Evolutionary conservation across 208 protist genomes (phyloP).

Genomic region (Trypanosomatidae sp.): DNA sequence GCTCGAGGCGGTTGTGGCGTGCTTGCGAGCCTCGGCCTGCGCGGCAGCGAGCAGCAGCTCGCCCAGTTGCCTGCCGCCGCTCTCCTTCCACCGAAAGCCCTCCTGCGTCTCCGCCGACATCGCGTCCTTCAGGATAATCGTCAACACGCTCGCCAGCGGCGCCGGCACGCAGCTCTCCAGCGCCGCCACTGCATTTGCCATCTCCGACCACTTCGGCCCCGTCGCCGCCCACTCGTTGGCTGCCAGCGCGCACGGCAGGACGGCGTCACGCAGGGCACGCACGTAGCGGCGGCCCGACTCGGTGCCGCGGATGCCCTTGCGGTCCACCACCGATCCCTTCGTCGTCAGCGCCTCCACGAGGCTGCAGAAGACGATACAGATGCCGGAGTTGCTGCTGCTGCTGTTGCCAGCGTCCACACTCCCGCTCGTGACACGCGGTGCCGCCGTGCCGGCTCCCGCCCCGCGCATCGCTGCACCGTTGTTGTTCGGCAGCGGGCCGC

Average conservation of each 20-base stretch:
- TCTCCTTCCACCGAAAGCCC: constrained; percentile 46
- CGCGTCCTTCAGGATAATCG: constrained; percentile 47
- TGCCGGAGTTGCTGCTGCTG: too few species aligned
- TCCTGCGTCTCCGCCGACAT: constrained; percentile 19
- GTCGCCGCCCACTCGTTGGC: constrained; percentile 9
- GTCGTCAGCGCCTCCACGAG: constrained; percentile 26
- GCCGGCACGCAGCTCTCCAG: constrained; percentile 19
- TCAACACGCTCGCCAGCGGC: constrained; percentile 34
- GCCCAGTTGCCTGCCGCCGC: constrained; percentile 41
- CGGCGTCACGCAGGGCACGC: constrained; percentile 17
- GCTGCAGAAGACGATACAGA: constrained; percentile 26
- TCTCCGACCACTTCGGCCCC: constrained; percentile 8
- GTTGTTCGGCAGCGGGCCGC: not conserved
- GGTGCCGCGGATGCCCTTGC: constrained; percentile 34
- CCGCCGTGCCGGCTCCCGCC: too few species aligned
- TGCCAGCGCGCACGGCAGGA: constrained; percentile 26
- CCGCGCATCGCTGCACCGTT: too few species aligned
- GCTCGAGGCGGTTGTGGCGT: constrained; percentile 4
- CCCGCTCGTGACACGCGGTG: too few species aligned
- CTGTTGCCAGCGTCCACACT: too few species aligned
- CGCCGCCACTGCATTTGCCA: constrained; percentile 11
- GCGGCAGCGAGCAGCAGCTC: constrained; percentile 35
- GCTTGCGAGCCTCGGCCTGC: constrained; percentile 10
- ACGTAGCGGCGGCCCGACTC: constrained; percentile 31
- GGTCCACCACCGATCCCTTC: constrained; percentile 21